Evolutionary conservation across 352 stramenopile genomes (phyloP), one percentile per base, ranked within the genome.

Genomic region (Phytophthora syringae): DNA sequence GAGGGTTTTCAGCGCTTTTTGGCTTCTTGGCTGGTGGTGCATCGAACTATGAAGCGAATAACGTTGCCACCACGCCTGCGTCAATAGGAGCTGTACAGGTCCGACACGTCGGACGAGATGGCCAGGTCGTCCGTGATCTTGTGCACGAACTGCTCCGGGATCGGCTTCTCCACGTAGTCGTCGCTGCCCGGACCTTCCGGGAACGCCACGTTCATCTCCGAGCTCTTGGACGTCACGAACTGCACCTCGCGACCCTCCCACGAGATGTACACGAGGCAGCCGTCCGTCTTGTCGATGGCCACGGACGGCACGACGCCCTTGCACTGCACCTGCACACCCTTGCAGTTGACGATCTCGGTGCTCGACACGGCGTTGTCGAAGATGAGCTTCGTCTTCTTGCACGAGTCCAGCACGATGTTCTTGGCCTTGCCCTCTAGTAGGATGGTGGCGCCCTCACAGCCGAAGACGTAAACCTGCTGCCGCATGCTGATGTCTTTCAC

Each of bases 261-360:
- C 74, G 92, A 97, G 54, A 99, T 82, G 78, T 98, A 98, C 49
- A 98, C 86, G 39, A 98, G 81, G 64, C 96, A 97, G 59, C 97
- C 97, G 76, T 99, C 96, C 30, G 97, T 99, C 86, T 99, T 99
- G 86, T 99, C 98, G 78, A 99, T 99, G 5, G 94, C 93, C 59
- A 99, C 95, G 25, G 90, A 97, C 18, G 97, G 96, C 61, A 98
- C 97, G 30, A 86, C 78, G 55, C 92, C 94, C 63, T 95, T 97
- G 63, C 86, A 89, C 76, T 99, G 97, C 36, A 99, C 82, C 70
- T 99, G 94, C 55, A 99, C 90, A 63, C 92, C 94, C 83, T 99
- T 98, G 73, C 92, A 99, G 84, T 99, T 99, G 27, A 99, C 96
- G 56, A 99, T 80, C 80, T 99, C 97, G 52, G 98, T 90, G 55